Conservation (phyloP, 768 basidiomycete species). For the Lentinula guzmanii region DNA sequence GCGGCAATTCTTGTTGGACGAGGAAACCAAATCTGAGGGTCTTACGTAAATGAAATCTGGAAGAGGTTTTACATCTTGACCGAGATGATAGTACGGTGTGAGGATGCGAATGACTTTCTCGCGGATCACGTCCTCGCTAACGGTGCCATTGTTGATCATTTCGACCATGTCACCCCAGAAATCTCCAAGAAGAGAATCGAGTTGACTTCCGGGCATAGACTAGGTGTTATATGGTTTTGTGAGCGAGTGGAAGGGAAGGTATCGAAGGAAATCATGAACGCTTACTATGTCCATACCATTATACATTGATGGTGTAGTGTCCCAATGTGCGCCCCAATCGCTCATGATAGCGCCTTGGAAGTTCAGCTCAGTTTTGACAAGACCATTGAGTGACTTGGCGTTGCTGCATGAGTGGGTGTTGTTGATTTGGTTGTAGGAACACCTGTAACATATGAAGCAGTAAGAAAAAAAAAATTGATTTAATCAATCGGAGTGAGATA, state of each 20-base stretch:
- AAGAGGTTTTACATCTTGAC: slow-evolving; percentile 9
- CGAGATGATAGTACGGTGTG: slow-evolving; percentile 30
- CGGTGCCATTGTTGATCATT: slow-evolving; percentile 40
- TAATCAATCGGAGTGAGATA: slow-evolving; percentile 12
- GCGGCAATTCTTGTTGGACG: not conserved
- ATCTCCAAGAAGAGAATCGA: not conserved
- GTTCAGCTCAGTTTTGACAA: slow-evolving; percentile 42
- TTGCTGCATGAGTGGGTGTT: slow-evolving; percentile 44
- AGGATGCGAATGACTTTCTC: slow-evolving; percentile 57
- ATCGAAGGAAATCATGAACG: not conserved
- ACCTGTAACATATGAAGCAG: not conserved
- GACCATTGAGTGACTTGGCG: slow-evolving; percentile 29
- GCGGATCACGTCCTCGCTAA: slow-evolving; percentile 38
- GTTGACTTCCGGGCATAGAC: slow-evolving; percentile 9
- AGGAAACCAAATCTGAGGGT: not conserved
- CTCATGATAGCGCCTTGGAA: slow-evolving; percentile 32
- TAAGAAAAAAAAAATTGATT: too few relatives aligned
- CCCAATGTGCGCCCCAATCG: slow-evolving; percentile 38
- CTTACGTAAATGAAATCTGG: not conserved
- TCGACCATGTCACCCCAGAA: slow-evolving; percentile 23
- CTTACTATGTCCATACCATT: slow-evolving; percentile 13
- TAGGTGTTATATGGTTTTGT: not conserved
- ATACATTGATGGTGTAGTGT: slow-evolving; percentile 1
- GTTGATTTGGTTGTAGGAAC: slow-evolving; percentile 27
- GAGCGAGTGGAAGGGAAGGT: not conserved